Conservation (phyloP, 208 protist genomes). For the Trypanosoma boissoni region DNA sequence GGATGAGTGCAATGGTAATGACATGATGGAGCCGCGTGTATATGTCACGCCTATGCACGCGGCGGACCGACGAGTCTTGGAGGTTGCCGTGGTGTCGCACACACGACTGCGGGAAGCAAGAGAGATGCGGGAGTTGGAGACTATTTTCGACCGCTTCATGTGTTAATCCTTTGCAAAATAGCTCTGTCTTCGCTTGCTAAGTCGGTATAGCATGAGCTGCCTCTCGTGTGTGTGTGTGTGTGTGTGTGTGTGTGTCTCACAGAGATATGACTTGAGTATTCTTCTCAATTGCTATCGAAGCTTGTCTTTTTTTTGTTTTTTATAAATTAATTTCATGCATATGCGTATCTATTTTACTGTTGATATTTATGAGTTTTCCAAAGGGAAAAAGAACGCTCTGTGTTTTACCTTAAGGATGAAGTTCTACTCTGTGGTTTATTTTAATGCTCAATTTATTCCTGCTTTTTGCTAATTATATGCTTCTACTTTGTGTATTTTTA, state of each 20-base stretch:
- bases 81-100: constrained; percentile 13
- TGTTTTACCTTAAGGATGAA: no score
- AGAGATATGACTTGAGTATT: neutral
- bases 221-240: neutral
- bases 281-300: no score
- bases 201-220: neutral
- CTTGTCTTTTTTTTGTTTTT: neutral
- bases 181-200: constrained; percentile 4
- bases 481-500: no score
- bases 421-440: no score
- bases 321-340: neutral
- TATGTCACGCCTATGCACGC: neutral
- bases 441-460: no score
- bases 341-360: neutral
- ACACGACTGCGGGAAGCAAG: constrained; percentile 4
- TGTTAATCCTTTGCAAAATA: constrained; percentile 2
- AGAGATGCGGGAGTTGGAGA: constrained; percentile 7
- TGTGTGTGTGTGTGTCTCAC: neutral
- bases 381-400: no score
- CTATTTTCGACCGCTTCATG: constrained; percentile 8
- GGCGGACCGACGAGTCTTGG: constrained; percentile 9
- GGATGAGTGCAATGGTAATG: neutral
- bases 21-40: neutral
- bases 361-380: no score
- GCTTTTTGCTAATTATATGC: no score